A percentile compares a stretch with the other conserved stretches of the same genome.
These are phyloP conservation scores for Colletotrichum liaoningense DNA, from an alignment of 2,329 filamentous ascomycete genomes.

Conservation along the genomic window DNA sequence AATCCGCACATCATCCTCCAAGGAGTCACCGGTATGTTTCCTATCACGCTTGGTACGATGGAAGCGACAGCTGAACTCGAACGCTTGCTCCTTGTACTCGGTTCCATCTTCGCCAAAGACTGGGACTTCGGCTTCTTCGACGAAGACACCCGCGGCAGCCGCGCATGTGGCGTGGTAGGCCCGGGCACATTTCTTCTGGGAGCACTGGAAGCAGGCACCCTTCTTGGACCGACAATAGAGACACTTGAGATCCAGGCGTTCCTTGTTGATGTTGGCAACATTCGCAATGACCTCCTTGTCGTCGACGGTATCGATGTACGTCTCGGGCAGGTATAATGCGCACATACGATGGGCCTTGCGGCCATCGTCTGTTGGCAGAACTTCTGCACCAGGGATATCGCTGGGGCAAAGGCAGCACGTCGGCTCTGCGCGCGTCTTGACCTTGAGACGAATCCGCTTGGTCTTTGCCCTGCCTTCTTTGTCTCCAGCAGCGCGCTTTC, in stretches of 20 bases:
- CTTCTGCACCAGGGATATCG: slow-evolving; percentile 81
- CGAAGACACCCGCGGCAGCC: slow-evolving; percentile 88
- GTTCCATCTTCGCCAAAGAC: slow-evolving; percentile 91
- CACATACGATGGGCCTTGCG: slow-evolving; percentile 89
- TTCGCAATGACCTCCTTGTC: slow-evolving; percentile 82
- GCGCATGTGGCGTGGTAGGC: slow-evolving; percentile 97
- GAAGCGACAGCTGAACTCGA: slow-evolving; percentile 94
- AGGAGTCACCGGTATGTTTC: slow-evolving; percentile 73
- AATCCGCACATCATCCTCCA: slow-evolving; percentile 79
- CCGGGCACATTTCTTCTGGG: slow-evolving; percentile 90
- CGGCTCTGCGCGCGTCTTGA: slow-evolving; percentile 77
- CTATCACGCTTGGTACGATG: slow-evolving; percentile 90
- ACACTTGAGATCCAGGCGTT: slow-evolving; percentile 91
- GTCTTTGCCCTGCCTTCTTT: slow-evolving; percentile 66
- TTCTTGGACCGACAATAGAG: slow-evolving; percentile 94
- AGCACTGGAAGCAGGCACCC: slow-evolving; percentile 97
- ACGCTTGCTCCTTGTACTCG: slow-evolving; percentile 91
- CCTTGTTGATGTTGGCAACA: slow-evolving; percentile 84
- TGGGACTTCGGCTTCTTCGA: slow-evolving; percentile 87
- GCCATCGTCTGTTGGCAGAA: slow-evolving; percentile 90
- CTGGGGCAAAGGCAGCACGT: slow-evolving; percentile 95
- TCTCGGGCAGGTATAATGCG: slow-evolving; percentile 92
- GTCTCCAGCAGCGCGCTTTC: slow-evolving; percentile 66
- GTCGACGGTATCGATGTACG: slow-evolving; percentile 80
- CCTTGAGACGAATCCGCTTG: slow-evolving; percentile 82